Conservation (phyloP, 2,329 filamentous ascomycete species). For the Mycosphaerella arachidis region DNA sequence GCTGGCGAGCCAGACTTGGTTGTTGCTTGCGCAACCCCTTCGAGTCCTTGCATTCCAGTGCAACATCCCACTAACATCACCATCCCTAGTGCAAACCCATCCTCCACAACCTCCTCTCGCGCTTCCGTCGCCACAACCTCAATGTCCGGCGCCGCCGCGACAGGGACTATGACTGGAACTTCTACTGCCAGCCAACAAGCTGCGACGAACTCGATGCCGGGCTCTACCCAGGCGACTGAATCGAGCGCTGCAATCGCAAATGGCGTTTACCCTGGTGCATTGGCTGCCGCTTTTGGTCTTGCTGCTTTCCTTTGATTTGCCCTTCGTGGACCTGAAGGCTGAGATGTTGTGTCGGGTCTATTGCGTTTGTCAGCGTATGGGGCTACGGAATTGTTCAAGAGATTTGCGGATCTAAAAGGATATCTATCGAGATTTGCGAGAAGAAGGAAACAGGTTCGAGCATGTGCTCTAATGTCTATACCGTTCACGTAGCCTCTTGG, state of each 20-base stretch:
- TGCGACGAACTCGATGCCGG: slow-evolving; percentile 1
- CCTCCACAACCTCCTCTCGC: background rate
- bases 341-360: too few species aligned
- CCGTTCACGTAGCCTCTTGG: background rate
- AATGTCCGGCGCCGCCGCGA: slow-evolving; percentile 44
- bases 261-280: slow-evolving; percentile 12
- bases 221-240: background rate
- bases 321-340: too few species aligned
- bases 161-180: slow-evolving; percentile 45
- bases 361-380: background rate
- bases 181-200: slow-evolving; percentile 43
- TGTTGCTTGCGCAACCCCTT: too few species aligned
- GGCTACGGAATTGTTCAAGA: background rate
- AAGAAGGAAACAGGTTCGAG: background rate
- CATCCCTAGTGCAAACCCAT: background rate
- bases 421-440: background rate
- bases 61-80: background rate
- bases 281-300: slow-evolving; percentile 19
- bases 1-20: too few species aligned
- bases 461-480: background rate
- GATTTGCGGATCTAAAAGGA: background rate
- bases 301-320: slow-evolving; percentile 6
- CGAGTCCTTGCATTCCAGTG: background rate
- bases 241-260: slow-evolving; percentile 9
- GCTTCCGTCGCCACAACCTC: slow-evolving; percentile 4